A percentile compares a stretch with the other conserved stretches of the same genome.
Evolutionary conservation across 2,329 filamentous ascomycete genomes (phyloP).

Genomic region (Dothideomycetes sp.): DNA sequence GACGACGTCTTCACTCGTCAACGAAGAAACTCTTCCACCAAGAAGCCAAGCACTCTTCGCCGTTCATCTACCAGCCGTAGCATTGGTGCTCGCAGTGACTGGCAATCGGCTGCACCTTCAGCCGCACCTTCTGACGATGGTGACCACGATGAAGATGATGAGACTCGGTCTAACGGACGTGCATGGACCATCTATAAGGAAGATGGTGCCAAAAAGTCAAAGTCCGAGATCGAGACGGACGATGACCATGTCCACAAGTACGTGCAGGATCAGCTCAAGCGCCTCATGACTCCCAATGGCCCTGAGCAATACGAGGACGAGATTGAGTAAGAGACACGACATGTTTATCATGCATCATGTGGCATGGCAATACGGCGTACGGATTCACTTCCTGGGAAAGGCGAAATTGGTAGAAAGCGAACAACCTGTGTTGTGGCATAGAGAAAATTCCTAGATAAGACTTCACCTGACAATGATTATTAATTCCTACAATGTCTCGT

Average conservation of each 20-base stretch:
- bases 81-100: conserved; percentile 77
- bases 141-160: conserved; percentile 21
- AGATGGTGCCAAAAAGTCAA: conserved; percentile 18
- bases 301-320: conserved; percentile 50
- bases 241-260: conserved; percentile 66
- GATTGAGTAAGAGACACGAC: conserved; percentile 41
- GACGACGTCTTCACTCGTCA: conserved; percentile 72
- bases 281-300: conserved; percentile 54
- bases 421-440: conserved; percentile 6
- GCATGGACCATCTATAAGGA: conserved; percentile 44
- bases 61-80: conserved; percentile 76
- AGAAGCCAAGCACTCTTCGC: conserved; percentile 50
- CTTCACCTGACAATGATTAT: conserved; percentile 2
- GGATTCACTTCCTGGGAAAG: not conserved
- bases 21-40: conserved; percentile 27
- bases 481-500: no score
- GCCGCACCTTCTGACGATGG: conserved; percentile 27
- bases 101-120: conserved; percentile 30
- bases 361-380: conserved; percentile 5
- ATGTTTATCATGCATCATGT: not conserved
- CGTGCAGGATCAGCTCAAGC: conserved; percentile 69
- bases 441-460: conserved; percentile 5
- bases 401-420: not conserved
- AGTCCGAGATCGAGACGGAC: conserved; percentile 29
- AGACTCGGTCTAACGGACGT: conserved; percentile 22